Percentiles rank a stretch among this genome's conserved stretches.
Conservation (phyloP, 2,329 filamentous ascomycete genomes). For the Penicillium hesseltinei region DNA sequence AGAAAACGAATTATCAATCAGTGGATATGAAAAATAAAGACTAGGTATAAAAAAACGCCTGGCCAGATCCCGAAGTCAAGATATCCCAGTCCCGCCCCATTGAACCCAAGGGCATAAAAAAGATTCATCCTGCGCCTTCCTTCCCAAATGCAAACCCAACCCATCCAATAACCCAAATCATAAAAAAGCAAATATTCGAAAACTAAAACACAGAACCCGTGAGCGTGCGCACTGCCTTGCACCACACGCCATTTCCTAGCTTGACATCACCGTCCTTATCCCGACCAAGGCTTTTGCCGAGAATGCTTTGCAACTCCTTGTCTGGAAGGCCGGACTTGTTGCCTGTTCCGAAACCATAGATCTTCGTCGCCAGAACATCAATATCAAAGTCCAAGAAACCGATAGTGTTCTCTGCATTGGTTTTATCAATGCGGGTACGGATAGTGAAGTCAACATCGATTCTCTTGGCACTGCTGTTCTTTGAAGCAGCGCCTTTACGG, state of each 20-base stretch:
- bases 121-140: background rate
- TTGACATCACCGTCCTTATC: conserved; percentile 15
- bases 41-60: conserved; percentile 4
- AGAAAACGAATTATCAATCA: background rate
- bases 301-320: conserved; percentile 37
- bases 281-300: conserved; percentile 28
- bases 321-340: conserved; percentile 33
- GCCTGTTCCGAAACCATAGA: conserved; percentile 40
- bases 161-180: conserved; percentile 1
- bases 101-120: background rate
- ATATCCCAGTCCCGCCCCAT: background rate
- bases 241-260: conserved; percentile 42
- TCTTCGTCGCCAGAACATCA: conserved; percentile 39
- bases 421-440: conserved; percentile 26
- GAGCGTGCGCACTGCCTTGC: conserved; percentile 38
- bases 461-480: conserved; percentile 22
- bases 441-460: conserved; percentile 45
- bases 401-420: conserved; percentile 17
- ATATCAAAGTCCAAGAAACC: conserved; percentile 38
- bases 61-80: background rate
- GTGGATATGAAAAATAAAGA: conserved; percentile 2
- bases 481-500: conserved; percentile 9
- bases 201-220: conserved; percentile 36
- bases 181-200: conserved; percentile 3
- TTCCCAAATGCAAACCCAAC: background rate